Percentiles rank a stretch among this genome's conserved stretches.
These are phyloP conservation scores for Diospyros lotus DNA, from an alignment of 148 eudicot species.

Conservation along the genomic window DNA sequence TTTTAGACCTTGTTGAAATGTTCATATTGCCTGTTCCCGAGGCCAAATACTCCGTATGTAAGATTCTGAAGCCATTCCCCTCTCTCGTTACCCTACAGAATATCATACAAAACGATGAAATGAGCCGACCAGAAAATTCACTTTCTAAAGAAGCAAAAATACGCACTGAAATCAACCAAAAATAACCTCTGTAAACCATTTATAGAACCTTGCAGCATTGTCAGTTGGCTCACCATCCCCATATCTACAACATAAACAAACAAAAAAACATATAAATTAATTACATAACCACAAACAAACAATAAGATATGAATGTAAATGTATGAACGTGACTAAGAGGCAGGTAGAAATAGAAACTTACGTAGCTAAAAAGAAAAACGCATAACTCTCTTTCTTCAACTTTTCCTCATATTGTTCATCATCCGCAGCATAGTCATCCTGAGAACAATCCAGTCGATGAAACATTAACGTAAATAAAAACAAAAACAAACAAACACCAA, in stretches of 20 bases:
- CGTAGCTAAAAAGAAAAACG: conserved; percentile 89
- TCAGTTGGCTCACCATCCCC: conserved; percentile 99
- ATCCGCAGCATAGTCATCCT: conserved; percentile 94
- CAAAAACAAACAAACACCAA: no score
- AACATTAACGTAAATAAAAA: neutral
- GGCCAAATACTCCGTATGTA: conserved; percentile 39
- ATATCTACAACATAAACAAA: conserved; percentile 48
- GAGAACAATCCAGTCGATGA: conserved; percentile 7
- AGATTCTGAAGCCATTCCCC: conserved; percentile 78
- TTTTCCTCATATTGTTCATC: conserved; percentile 83
- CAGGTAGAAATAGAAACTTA: conserved; percentile 23
- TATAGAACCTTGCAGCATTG: conserved; percentile 90
- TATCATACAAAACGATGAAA: neutral
- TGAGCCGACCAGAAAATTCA: neutral
- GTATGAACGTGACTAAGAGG: neutral
- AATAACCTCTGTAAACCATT: conserved; percentile 89
- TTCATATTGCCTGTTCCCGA: conserved; percentile 92
- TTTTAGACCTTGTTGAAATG: conserved; percentile 86
- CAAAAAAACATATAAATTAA: neutral
- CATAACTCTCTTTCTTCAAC: conserved; percentile 67
- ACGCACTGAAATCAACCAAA: neutral
- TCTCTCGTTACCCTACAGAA: conserved; percentile 52
- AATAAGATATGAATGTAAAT: neutral
- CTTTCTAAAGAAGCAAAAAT: neutral
- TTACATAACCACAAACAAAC: neutral